Percentiles rank a stretch among this genome's conserved stretches.
These are phyloP conservation scores for Yamadazyma mexicana DNA, from an alignment of 1,139 yeast species.

Conservation along the genomic window DNA sequence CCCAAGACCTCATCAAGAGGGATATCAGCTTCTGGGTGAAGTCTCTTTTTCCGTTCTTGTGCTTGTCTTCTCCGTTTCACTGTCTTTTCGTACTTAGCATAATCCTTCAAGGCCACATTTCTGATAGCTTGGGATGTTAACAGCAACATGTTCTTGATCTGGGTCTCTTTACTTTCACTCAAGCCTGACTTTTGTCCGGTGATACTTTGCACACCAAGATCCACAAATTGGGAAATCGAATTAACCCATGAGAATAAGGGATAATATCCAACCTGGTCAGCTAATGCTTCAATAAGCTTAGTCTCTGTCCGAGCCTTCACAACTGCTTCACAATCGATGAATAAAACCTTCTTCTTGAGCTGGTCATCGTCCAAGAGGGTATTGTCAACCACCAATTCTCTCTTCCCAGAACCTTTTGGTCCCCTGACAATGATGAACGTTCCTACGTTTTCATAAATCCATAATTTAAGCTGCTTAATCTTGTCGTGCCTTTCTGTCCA, in stretches of 20 bases:
- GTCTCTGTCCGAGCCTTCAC: slow-evolving; percentile 75
- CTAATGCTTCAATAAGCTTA: slow-evolving; percentile 63
- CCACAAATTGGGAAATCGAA: slow-evolving; percentile 74
- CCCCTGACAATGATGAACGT: slow-evolving; percentile 90
- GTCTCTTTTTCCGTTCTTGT: slow-evolving; percentile 14
- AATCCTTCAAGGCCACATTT: slow-evolving; percentile 57
- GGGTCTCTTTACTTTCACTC: slow-evolving; percentile 81
- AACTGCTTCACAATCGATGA: slow-evolving; percentile 76
- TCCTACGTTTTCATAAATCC: slow-evolving; percentile 79
- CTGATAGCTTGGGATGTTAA: slow-evolving; percentile 74
- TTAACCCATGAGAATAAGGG: slow-evolving; percentile 95
- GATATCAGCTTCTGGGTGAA: slow-evolving; percentile 12
- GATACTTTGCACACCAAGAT: slow-evolving; percentile 82
- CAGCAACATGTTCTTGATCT: slow-evolving; percentile 76
- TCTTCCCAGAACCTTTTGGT: slow-evolving; percentile 92
- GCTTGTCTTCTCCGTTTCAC: slow-evolving; percentile 16
- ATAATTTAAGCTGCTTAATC: slow-evolving; percentile 66
- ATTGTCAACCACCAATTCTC: slow-evolving; percentile 72
- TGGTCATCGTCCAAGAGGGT: slow-evolving; percentile 50
- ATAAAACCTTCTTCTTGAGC: slow-evolving; percentile 56
- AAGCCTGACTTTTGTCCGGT: slow-evolving; percentile 95
- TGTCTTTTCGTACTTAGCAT: slow-evolving; percentile 24
- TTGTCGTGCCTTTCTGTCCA: slow-evolving; percentile 75
- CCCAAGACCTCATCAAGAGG: slow-evolving; percentile 37
- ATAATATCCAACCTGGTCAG: slow-evolving; percentile 81